Evolutionary conservation across 169 alveolate genomes (phyloP), one percentile per base, ranked within the genome.

Genomic region (Cryptosporidium felis): DNA sequence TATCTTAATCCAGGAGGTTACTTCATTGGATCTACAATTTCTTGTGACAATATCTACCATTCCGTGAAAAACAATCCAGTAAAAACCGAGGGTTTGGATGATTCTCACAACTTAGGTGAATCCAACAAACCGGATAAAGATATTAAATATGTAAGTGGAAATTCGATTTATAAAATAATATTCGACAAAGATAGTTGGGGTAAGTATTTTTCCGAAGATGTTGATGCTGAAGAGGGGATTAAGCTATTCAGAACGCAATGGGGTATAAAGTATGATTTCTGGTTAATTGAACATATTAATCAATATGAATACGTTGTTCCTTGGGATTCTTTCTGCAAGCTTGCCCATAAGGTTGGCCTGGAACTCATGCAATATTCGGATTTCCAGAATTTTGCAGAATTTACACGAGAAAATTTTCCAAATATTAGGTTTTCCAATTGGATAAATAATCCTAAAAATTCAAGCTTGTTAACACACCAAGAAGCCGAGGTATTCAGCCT

Each of bases 11-110:
- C 92, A 5, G 96, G 96, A n/a, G 97, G 98, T 12, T 91, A 90
- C 56, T 95, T 94, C 91, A 91, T 95, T 18, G 98, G 97, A 51
- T 89, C 96, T 42, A 92, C 95, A 2, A 89, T 92, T 44, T 89
- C 89, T 23, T 89, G 90, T 40, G 67, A 61, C 53, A 41, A 60
- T 23, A 60, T 88, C n/a, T 74, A 23, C 42, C 40, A 51, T 53
- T 74, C 85, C 1, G 40, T 74, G 61, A 74, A 53, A 36, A n/a
- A 74, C 42, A 45, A 45, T 16, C 56, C 85, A 3, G 41, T 36
- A 10, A 74, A 74, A 21, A 38, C 16, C 23, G 58, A 74, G 26
- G 1, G 12, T 28, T 12, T 21, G 12, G 59, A 16, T 14, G 28
- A 36, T 16, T 82, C 90, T 9, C 65, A 88, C 23, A 63, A 82